Percentiles rank a stretch among this genome's conserved stretches.
These are phyloP conservation scores for Podospora tetraspora DNA, from an alignment of 495 filamentous ascomycete genomes.

Conservation along the genomic window DNA sequence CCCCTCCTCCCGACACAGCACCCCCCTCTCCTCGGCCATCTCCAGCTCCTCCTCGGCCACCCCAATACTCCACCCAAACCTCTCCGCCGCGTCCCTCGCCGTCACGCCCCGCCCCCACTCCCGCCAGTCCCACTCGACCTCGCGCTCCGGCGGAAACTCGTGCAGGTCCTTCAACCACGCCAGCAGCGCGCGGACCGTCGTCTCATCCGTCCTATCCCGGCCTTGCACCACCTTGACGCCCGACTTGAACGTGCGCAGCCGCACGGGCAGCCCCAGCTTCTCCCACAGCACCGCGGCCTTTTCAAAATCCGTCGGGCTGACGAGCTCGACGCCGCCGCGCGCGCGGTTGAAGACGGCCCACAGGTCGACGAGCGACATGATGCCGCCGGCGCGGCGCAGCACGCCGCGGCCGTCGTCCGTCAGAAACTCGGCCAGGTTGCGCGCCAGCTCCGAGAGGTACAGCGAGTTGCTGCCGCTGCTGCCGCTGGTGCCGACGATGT, in stretches of 20 bases:
- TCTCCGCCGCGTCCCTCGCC: conserved; percentile 80
- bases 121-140: conserved; percentile 68
- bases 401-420: conserved; percentile 84
- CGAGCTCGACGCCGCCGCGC: conserved; percentile 86
- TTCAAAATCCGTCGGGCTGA: conserved; percentile 87
- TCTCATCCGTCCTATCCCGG: conserved; percentile 83
- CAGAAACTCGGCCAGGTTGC: conserved; percentile 88
- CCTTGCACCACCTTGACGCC: conserved; percentile 90
- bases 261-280: conserved; percentile 77
- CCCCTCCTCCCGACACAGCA: conserved; percentile 75
- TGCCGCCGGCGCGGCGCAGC: conserved; percentile 78
- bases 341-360: conserved; percentile 98
- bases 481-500: conserved; percentile 58
- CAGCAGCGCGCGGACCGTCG: conserved; percentile 70
- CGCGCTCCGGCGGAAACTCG: conserved; percentile 54
- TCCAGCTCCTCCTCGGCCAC: conserved; percentile 93
- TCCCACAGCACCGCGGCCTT: conserved; percentile 86
- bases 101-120: conserved; percentile 79
- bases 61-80: conserved; percentile 98
- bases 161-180: conserved; percentile 74
- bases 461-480: conserved; percentile 46
- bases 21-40: conserved; percentile 89
- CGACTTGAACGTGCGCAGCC: conserved; percentile 81
- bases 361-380: conserved; percentile 90
- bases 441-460: conserved; percentile 71